Percentiles rank a stretch among this genome's conserved stretches.
phyloP scores from a whole-genome alignment of 805 yeast genomes.

The Saccharomycopsis babjevae region DNA sequence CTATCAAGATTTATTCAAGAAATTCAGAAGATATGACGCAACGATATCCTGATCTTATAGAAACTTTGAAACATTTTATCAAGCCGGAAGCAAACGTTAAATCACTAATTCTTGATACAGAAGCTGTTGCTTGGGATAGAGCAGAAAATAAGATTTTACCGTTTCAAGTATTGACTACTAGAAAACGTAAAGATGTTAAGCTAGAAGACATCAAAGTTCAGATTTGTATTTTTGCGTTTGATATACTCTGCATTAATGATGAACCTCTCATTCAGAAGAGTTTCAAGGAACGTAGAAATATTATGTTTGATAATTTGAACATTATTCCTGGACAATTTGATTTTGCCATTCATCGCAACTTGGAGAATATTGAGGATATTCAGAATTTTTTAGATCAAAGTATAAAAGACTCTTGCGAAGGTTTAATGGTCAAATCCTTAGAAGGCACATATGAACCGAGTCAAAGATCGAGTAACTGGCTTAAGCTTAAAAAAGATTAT shows the following conservation, averaged over 20 bases:
- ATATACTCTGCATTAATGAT: conserved; percentile 65
- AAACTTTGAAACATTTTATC: conserved; percentile 53
- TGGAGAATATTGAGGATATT: conserved; percentile 62
- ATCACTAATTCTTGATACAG: conserved; percentile 81
- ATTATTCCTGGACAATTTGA: conserved; percentile 68
- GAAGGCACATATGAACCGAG: conserved; percentile 87
- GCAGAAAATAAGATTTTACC: conserved; percentile 74
- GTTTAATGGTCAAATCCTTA: conserved; percentile 87
- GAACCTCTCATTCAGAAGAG: conserved; percentile 58
- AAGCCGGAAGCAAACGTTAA: conserved; percentile 29
- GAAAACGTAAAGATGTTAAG: conserved; percentile 89
- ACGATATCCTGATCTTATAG: conserved; percentile 82
- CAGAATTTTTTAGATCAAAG: conserved; percentile 82
- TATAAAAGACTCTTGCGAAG: conserved; percentile 85
- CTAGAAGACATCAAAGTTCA: conserved; percentile 80
- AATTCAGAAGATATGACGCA: conserved; percentile 96
- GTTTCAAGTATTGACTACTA: conserved; percentile 83
- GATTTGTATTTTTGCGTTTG: conserved; percentile 90
- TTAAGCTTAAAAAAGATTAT: conserved; percentile 90
- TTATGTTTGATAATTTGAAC: conserved; percentile 45
- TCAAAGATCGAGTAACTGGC: conserved; percentile 90
- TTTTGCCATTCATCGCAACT: conserved; percentile 66
- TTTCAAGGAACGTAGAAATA: conserved; percentile 57
- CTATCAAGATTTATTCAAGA: conserved; percentile 74
- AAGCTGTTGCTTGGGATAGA: conserved; percentile 96